Percentiles rank a stretch among this genome's conserved stretches.
phyloP scores from a whole-genome alignment of 2,329 filamentous ascomycete species.

The Botrytis squamosa region DNA sequence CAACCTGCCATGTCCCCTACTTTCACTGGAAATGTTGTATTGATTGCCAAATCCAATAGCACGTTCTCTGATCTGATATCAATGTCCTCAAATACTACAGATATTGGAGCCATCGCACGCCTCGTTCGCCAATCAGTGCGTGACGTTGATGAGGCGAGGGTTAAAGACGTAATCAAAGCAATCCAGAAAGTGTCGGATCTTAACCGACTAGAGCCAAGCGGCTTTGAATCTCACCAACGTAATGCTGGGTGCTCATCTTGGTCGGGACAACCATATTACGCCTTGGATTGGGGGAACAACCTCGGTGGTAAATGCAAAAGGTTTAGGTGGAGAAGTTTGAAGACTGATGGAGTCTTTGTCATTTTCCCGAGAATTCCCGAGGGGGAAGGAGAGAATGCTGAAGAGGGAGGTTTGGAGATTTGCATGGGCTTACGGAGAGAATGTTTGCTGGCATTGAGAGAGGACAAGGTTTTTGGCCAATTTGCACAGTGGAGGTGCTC shows the following conservation, averaged over 20 bases:
- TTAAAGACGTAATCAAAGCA: slow-evolving; percentile 8
- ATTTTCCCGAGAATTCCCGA: slow-evolving; percentile 8
- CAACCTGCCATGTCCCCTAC: neutral
- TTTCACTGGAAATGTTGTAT: neutral
- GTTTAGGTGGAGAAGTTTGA: slow-evolving; percentile 14
- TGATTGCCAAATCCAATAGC: neutral
- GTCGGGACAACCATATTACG: neutral
- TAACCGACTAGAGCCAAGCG: neutral
- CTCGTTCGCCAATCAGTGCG: neutral
- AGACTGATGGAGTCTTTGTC: slow-evolving; percentile 8
- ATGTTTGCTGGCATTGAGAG: slow-evolving; percentile 1
- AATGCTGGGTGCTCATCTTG: slow-evolving; percentile 5
- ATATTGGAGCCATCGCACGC: neutral
- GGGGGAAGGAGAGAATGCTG: neutral
- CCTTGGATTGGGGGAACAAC: neutral
- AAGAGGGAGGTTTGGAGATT: neutral
- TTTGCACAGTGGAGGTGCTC: slow-evolving; percentile 4
- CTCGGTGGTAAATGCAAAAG: neutral
- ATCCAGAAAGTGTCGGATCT: neutral
- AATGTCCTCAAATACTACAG: neutral
- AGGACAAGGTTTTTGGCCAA: neutral
- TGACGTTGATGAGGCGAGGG: neutral
- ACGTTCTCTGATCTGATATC: neutral
- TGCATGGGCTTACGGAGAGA: slow-evolving; percentile 7
- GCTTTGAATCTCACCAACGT: neutral